These are phyloP conservation scores for Stellera chamaejasme DNA, from an alignment of 345 rosid genomes.

Conservation along the genomic window DNA sequence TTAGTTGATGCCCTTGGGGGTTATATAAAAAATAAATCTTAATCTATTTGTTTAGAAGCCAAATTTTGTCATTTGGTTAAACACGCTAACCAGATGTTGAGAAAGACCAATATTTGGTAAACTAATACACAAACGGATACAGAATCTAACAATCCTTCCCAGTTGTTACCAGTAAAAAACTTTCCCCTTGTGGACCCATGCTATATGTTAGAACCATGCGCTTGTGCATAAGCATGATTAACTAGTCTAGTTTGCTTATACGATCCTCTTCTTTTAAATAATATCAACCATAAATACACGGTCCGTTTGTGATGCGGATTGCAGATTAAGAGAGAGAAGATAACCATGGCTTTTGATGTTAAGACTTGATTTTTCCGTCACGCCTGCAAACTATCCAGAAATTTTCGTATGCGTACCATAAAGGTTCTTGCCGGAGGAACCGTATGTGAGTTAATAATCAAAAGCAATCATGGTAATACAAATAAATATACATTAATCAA, in stretches of 20 bases:
- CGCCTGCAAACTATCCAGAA: too few relatives aligned
- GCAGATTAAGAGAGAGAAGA: too few relatives aligned
- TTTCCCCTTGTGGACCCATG: constrained; percentile 20
- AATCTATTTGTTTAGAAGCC: not conserved
- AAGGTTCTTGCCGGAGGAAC: too few relatives aligned
- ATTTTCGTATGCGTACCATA: too few relatives aligned
- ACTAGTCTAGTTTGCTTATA: constrained; percentile 12
- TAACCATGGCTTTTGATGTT: too few relatives aligned
- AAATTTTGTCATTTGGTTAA: constrained; percentile 8
- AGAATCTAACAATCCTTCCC: constrained; percentile 7
- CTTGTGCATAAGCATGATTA: constrained; percentile 17
- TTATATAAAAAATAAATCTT: constrained; percentile 4
- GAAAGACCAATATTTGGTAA: constrained; percentile 1
- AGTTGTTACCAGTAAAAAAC: constrained; percentile 9
- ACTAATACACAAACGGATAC: constrained; percentile 1
- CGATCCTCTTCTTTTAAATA: constrained; percentile 11
- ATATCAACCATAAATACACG: not conserved
- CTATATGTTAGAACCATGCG: constrained; percentile 17
- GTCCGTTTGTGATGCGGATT: too few relatives aligned
- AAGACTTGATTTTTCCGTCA: too few relatives aligned
- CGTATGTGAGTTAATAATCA: too few relatives aligned
- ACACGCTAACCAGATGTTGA: constrained; percentile 9
- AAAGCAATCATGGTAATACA: too few relatives aligned
- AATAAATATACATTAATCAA: too few relatives aligned
- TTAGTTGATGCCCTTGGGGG: constrained; percentile 1